Evolutionary conservation across 495 filamentous ascomycete species (phyloP).

Genomic region (Pyronema omphalodes): DNA sequence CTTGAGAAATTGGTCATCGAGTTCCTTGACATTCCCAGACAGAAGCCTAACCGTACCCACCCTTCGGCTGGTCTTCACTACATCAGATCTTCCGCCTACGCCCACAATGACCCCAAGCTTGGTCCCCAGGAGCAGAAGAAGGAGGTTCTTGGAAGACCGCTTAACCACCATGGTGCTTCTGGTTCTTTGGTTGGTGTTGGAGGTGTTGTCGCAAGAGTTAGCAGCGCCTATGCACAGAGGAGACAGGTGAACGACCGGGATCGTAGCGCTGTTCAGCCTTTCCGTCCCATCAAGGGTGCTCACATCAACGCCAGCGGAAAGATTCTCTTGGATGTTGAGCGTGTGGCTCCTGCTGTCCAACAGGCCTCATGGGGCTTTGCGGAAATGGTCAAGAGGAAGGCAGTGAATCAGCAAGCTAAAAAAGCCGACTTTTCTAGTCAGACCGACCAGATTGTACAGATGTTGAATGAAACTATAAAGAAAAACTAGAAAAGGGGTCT

Average conservation of each 20-base stretch:
- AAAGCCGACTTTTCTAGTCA: too few relatives aligned
- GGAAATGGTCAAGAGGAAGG: neutral
- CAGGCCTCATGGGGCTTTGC: neutral
- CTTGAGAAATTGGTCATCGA: slow-evolving; percentile 11
- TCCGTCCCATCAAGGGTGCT: slow-evolving; percentile 4
- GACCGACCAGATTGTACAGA: too few relatives aligned
- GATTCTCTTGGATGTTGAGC: slow-evolving; percentile 16
- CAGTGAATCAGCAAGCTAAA: neutral
- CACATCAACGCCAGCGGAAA: slow-evolving; percentile 10
- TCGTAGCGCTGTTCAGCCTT: slow-evolving; percentile 8
- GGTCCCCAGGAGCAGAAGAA: slow-evolving; percentile 50
- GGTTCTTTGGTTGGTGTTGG: slow-evolving; percentile 18
- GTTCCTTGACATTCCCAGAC: slow-evolving; percentile 27
- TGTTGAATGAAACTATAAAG: too few relatives aligned
- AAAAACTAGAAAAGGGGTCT: too few relatives aligned
- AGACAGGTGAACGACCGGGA: neutral
- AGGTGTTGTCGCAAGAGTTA: slow-evolving; percentile 16
- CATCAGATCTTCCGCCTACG: slow-evolving; percentile 46
- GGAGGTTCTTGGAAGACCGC: slow-evolving; percentile 46
- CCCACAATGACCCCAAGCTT: slow-evolving; percentile 64
- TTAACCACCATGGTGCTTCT: slow-evolving; percentile 17
- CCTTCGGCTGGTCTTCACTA: slow-evolving; percentile 84
- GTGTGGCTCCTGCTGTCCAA: neutral
- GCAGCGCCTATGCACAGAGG: neutral
- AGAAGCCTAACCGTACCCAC: slow-evolving; percentile 57